These are phyloP conservation scores for Epichloe bromicola DNA, from an alignment of 2,329 filamentous ascomycete genomes.

Conservation along the genomic window DNA sequence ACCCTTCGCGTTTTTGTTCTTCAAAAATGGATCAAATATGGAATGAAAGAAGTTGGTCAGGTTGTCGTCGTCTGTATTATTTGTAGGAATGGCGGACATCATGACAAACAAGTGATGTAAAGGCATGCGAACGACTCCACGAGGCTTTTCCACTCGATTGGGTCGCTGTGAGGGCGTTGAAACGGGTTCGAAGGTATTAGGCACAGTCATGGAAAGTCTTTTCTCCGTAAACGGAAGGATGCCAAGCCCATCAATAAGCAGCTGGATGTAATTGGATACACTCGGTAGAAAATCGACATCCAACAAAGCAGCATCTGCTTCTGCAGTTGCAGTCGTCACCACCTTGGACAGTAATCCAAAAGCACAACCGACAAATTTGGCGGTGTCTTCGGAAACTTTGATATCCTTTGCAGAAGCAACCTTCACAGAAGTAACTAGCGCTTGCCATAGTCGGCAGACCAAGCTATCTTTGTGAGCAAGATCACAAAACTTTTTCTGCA, in stretches of 20 bases:
- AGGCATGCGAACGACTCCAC: conserved; percentile 41
- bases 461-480: conserved; percentile 47
- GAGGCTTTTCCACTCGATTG: conserved; percentile 37
- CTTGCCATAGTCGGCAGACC: conserved; percentile 42
- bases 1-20: conserved; percentile 29
- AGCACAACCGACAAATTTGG: conserved; percentile 61
- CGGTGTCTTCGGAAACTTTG: conserved; percentile 73
- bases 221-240: conserved; percentile 51
- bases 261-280: conserved; percentile 36
- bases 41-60: conserved; percentile 33
- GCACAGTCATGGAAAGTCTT: conserved; percentile 34
- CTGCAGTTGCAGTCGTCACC: not conserved
- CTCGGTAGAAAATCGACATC: conserved; percentile 40
- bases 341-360: conserved; percentile 56
- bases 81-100: conserved; percentile 37
- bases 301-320: conserved; percentile 11
- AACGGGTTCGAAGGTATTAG: conserved; percentile 47
- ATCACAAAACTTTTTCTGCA: conserved; percentile 49
- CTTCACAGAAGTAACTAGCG: conserved; percentile 48
- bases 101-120: conserved; percentile 54
- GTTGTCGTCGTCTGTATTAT: conserved; percentile 32
- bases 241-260: conserved; percentile 39
- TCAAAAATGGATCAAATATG: conserved; percentile 47
- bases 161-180: conserved; percentile 53
- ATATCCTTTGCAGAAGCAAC: conserved; percentile 73